Conservation (phyloP, 2,329 filamentous ascomycete genomes). For the Furcasterigmium furcatum region DNA sequence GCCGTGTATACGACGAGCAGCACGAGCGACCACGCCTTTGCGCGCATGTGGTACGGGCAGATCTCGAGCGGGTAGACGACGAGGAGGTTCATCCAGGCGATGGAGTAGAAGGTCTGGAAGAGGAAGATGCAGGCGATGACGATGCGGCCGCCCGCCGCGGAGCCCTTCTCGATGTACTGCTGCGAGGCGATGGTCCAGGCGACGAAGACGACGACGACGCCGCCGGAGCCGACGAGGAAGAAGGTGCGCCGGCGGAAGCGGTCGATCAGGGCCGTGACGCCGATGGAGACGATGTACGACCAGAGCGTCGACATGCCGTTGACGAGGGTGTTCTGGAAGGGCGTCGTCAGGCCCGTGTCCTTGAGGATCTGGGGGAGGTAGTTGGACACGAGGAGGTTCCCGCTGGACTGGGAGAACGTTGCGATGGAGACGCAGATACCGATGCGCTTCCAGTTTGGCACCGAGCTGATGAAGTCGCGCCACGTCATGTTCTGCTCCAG, state of each 20-base stretch:
- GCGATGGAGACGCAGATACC: constrained; percentile 35
- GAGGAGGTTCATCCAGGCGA: constrained; percentile 37
- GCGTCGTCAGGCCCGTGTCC: constrained; percentile 30
- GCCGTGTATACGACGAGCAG: constrained; percentile 33
- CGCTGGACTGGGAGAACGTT: constrained; percentile 35
- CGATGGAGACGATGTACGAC: constrained; percentile 37
- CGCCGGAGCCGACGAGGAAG: constrained; percentile 33
- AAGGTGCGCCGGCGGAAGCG: constrained; percentile 32
- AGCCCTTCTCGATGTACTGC: constrained; percentile 28
- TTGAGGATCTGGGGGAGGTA: constrained; percentile 36
- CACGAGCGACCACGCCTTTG: constrained; percentile 36
- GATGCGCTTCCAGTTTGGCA: constrained; percentile 34
- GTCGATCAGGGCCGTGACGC: constrained; percentile 30
- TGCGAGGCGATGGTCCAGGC: constrained; percentile 35
- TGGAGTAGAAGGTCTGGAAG: constrained; percentile 33
- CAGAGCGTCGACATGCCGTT: constrained; percentile 37
- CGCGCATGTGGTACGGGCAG: constrained; percentile 36
- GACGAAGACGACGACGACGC: constrained; percentile 33
- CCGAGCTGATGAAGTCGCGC: constrained; percentile 34
- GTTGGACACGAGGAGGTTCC: constrained; percentile 38
- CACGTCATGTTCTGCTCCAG: constrained; percentile 36
- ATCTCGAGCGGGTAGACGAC: constrained; percentile 40
- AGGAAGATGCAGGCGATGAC: constrained; percentile 39
- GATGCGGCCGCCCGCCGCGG: constrained; percentile 24
- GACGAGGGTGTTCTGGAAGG: constrained; percentile 35